Evolutionary conservation across 176 grass and related monocot species (phyloP), one percentile per base, ranked within the genome.

Genomic region (Bromus sterilis): DNA sequence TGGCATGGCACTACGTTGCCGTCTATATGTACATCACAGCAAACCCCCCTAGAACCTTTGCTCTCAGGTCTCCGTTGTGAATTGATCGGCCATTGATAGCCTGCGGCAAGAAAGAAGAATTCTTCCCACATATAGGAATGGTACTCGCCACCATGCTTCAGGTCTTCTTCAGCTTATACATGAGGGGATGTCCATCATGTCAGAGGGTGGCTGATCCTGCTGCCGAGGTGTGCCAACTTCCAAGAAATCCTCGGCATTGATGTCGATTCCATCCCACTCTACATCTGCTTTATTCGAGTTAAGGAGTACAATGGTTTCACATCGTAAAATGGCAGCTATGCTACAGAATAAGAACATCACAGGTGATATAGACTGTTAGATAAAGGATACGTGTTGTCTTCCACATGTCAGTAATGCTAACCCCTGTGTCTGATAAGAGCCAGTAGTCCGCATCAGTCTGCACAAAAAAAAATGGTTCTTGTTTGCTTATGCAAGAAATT

Each of bases 331-430:
- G n/a, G 60, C 10, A 18, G 61, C 1, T 56, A 35, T 60, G 24
- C 11, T 58, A 49, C 13, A 74, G 9, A 24, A 85, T 69, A 35
- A 71, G 10, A 20, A 33, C 10, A 51, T 51, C 70, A 39, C 32
- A 10, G 46, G 61, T 43, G 41, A 77, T 13, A 58, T 9, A 48
- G 61, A 62, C 33, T 77, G 78, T 73, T 58, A 65, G 20, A 84
- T 5, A 79, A 29, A 97, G 92, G 95, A 97, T 97, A 97, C 95
- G 86, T 56, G 90, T 77, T 82, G 86, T 83, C 66, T 94, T 92
- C 95, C 95, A 98, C 83, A 94, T 86, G 70, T 98, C 92, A 12
- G 88, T 91, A 63, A 98, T 94, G 83, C 92, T 94, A 87, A 93
- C 90, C 64, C 88, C 95, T 29, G 92, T 40, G 64, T 91, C 92